phyloP scores from a whole-genome alignment of 371 early-diverging fungal genomes.

The Smittium culicis region DNA sequence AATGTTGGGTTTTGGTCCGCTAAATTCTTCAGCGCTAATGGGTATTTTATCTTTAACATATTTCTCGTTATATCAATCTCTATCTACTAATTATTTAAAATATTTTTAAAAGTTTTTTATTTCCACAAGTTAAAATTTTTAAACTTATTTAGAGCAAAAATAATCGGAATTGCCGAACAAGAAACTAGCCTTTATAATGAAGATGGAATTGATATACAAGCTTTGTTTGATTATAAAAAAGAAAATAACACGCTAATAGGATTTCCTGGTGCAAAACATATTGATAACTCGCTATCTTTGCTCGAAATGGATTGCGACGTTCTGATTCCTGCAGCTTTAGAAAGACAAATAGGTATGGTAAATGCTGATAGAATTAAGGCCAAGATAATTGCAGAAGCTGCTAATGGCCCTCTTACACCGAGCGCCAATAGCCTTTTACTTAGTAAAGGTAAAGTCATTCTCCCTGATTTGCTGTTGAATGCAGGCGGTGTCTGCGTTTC shows the following conservation, averaged over 20 bases:
- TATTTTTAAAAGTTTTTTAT: no score
- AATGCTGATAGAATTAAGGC: conserved; percentile 67
- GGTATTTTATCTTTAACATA: no score
- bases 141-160: no score
- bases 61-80: no score
- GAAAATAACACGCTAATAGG: conserved; percentile 55
- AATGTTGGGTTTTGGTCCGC: conserved; percentile 83
- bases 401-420: conserved; percentile 78
- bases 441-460: conserved; percentile 47
- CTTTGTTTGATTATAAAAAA: conserved; percentile 46
- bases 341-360: conserved; percentile 67
- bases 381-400: conserved; percentile 77
- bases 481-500: conserved; percentile 82
- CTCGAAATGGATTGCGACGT: conserved; percentile 75
- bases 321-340: conserved; percentile 72
- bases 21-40: conserved; percentile 73
- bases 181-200: conserved; percentile 53
- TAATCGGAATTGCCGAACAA: conserved; percentile 65
- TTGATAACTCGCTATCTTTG: conserved; percentile 45
- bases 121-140: no score
- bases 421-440: conserved; percentile 58
- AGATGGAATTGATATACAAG: conserved; percentile 58
- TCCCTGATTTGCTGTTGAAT: conserved; percentile 71
- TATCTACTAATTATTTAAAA: no score
- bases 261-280: conserved; percentile 44